A percentile compares a stretch with the other conserved stretches of the same genome.
These are phyloP conservation scores for Tricharina praecox DNA, from an alignment of 495 filamentous ascomycete species.

Conservation along the genomic window DNA sequence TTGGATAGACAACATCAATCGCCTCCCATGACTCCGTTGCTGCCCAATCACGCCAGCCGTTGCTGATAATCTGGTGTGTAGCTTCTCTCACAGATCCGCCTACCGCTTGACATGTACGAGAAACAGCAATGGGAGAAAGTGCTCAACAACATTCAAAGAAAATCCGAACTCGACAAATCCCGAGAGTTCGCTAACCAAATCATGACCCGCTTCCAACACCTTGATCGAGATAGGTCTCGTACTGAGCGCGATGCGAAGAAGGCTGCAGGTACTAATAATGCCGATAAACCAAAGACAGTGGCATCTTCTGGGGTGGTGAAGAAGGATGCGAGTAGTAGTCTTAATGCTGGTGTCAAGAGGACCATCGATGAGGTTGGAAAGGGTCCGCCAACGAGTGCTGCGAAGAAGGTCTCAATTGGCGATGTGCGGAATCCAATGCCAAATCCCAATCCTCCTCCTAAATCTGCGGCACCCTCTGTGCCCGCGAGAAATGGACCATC, in stretches of 20 bases:
- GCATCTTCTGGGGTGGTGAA: slow-evolving; percentile 16
- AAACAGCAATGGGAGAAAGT: slow-evolving; percentile 23
- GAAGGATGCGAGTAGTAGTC: slow-evolving; percentile 20
- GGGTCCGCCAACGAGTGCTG: slow-evolving; percentile 14
- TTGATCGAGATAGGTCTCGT: slow-evolving; percentile 17
- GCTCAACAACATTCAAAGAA: slow-evolving; percentile 18
- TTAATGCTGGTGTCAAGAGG: slow-evolving; percentile 23
- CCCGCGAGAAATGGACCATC: slow-evolving; percentile 21
- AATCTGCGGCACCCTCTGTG: slow-evolving; percentile 15
- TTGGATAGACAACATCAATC: too few species aligned
- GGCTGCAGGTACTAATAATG: slow-evolving; percentile 14
- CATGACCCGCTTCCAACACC: slow-evolving; percentile 15
- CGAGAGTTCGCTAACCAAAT: slow-evolving; percentile 20
- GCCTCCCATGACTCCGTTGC: too few species aligned
- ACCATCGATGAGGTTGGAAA: slow-evolving; percentile 23
- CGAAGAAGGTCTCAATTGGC: slow-evolving; percentile 23
- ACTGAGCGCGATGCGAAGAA: slow-evolving; percentile 13
- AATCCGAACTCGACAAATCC: slow-evolving; percentile 23
- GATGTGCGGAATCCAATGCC: slow-evolving; percentile 20
- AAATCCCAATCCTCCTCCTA: slow-evolving; percentile 24
- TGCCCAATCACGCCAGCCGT: too few species aligned
- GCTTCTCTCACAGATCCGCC: slow-evolving; percentile 19
- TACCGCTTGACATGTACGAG: slow-evolving; percentile 23
- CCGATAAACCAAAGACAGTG: slow-evolving; percentile 19
- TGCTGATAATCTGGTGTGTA: too few species aligned